These are phyloP conservation scores for Durusdinium trenchii DNA, from an alignment of 73 alveolate species.

Conservation along the genomic window DNA sequence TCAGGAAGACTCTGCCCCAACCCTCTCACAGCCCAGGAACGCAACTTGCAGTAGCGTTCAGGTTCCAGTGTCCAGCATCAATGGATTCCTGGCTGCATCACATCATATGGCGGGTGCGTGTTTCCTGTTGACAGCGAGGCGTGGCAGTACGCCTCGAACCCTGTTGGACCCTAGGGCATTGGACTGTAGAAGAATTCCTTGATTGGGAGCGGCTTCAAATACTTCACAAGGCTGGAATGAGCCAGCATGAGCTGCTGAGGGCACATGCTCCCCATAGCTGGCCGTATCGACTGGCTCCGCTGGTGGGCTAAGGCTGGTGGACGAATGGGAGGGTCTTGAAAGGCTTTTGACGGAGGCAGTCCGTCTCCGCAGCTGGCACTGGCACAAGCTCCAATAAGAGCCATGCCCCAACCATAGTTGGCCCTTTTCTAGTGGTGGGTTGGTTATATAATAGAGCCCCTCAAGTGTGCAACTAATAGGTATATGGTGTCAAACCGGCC, in stretches of 20 bases:
- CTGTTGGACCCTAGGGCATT: too few species aligned
- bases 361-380: too few species aligned
- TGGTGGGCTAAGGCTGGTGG: constrained; percentile 73
- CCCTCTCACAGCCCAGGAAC: constrained; percentile 1
- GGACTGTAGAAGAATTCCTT: too few species aligned
- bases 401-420: too few species aligned
- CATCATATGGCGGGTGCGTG: too few species aligned
- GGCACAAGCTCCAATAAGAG: too few species aligned
- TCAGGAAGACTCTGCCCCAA: not conserved
- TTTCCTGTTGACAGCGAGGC: too few species aligned
- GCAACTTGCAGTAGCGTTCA: constrained; percentile 59
- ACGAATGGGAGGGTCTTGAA: not conserved
- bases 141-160: not conserved
- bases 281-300: constrained; percentile 80
- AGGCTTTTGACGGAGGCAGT: too few species aligned
- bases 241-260: not conserved
- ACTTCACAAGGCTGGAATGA: not conserved
- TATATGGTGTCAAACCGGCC: too few species aligned
- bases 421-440: too few species aligned
- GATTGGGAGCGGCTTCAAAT: not conserved
- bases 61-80: constrained; percentile 78
- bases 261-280: constrained; percentile 87
- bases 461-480: too few species aligned
- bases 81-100: constrained; percentile 22
- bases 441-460: too few species aligned